Conservation (phyloP, 768 basidiomycete species). For the Boletus rubescentipes region DNA sequence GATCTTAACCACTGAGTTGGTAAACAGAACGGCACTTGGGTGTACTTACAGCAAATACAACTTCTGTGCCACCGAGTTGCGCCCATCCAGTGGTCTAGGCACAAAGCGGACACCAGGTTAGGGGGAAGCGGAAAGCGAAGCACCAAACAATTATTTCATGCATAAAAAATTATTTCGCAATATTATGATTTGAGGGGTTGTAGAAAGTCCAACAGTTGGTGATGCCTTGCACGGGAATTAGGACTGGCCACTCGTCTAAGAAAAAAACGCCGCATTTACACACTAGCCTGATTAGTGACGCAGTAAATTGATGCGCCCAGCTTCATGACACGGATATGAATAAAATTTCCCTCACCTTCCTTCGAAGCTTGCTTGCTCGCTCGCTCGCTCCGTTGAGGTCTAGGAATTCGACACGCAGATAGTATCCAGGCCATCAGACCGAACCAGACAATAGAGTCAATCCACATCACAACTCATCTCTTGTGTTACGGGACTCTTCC, state of each 20-base stretch:
- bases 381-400: constrained; percentile 6
- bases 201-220: constrained; percentile 7
- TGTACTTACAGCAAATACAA: neutral
- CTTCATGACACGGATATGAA: constrained; percentile 29
- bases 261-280: constrained; percentile 11
- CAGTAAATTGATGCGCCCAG: constrained; percentile 17
- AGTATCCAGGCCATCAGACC: constrained; percentile 17
- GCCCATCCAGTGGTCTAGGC: neutral
- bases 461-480: constrained; percentile 34
- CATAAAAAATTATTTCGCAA: constrained; percentile 9
- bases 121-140: constrained; percentile 9
- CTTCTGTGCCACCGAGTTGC: constrained; percentile 7
- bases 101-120: neutral
- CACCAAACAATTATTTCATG: constrained; percentile 10
- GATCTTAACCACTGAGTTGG: neutral
- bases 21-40: neutral
- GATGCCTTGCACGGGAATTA: constrained; percentile 22
- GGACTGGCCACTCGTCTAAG: constrained; percentile 4
- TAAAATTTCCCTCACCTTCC: constrained; percentile 2
- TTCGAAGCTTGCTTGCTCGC: constrained; percentile 1
- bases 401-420: constrained; percentile 8
- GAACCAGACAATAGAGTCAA: constrained; percentile 15
- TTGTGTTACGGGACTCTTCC: constrained; percentile 30
- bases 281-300: constrained; percentile 2
- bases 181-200: constrained; percentile 1